Evolutionary conservation across 2,329 filamentous ascomycete species (phyloP).

Genomic region (Verticillium longisporum): DNA sequence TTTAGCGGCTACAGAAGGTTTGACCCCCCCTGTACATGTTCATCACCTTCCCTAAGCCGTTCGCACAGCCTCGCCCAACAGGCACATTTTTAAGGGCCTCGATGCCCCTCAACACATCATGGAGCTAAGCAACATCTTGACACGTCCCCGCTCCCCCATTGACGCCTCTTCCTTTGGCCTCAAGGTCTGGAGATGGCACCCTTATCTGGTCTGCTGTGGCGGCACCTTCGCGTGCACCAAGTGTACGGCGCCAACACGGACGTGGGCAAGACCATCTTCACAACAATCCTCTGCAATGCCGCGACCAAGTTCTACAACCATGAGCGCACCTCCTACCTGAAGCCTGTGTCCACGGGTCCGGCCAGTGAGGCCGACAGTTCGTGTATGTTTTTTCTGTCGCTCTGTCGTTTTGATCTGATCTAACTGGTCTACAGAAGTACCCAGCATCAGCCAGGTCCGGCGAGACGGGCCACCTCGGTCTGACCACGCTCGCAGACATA

Average conservation of each 20-base stretch:
- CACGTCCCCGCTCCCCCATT: background rate
- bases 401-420: background rate
- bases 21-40: background rate
- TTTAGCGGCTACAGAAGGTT: background rate
- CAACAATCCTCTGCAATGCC: constrained; percentile 63
- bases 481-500: constrained; percentile 41
- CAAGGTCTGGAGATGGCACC: constrained; percentile 28
- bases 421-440: background rate
- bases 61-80: background rate
- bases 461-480: constrained; percentile 1
- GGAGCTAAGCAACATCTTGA: background rate
- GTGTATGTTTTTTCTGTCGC: constrained; percentile 32
- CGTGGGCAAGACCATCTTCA: constrained; percentile 78
- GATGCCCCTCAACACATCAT: background rate
- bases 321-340: constrained; percentile 59
- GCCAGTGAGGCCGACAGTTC: constrained; percentile 61
- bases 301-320: constrained; percentile 37
- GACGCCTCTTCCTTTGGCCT: background rate
- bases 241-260: constrained; percentile 80
- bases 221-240: constrained; percentile 62
- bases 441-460: background rate
- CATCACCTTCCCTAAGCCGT: background rate
- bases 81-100: background rate
- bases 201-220: constrained; percentile 58
- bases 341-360: constrained; percentile 75